Evolutionary conservation across 1,139 yeast species (phyloP).

Genomic region (Scheffersomyces titani): DNA sequence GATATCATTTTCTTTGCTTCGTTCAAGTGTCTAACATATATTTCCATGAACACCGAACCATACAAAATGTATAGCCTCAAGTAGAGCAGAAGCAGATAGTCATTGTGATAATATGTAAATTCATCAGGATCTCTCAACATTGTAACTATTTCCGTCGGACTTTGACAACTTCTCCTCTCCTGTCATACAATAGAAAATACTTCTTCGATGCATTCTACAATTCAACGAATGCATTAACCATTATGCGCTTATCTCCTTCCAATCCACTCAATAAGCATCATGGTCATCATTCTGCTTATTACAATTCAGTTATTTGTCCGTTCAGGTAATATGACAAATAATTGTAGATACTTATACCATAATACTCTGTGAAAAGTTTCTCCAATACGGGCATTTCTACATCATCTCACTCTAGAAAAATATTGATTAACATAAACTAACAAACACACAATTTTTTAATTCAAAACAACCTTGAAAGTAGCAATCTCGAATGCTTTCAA

Average conservation of each 20-base stretch:
- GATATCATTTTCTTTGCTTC: too few species aligned
- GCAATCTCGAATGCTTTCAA: conserved; percentile 81
- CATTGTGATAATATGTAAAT: too few species aligned
- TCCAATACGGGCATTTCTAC: background rate
- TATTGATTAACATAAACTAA: background rate
- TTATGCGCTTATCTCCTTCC: too few species aligned
- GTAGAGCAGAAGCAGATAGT: background rate
- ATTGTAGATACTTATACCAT: background rate
- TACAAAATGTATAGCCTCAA: background rate
- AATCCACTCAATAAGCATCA: too few species aligned
- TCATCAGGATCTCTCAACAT: too few species aligned
- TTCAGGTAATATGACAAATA: background rate
- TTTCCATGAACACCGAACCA: too few species aligned
- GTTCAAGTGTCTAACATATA: too few species aligned
- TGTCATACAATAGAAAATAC: background rate
- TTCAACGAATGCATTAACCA: background rate
- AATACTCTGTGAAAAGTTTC: background rate
- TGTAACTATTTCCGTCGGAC: background rate
- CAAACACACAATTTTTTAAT: conserved; percentile 1
- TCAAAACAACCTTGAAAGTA: conserved; percentile 54
- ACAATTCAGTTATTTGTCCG: background rate
- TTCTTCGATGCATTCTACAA: background rate
- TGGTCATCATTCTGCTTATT: background rate
- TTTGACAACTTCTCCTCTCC: background rate
- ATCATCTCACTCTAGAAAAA: background rate